These are phyloP conservation scores for Ogataea sp. DNA, from an alignment of 805 yeast species.

Conservation along the genomic window DNA sequence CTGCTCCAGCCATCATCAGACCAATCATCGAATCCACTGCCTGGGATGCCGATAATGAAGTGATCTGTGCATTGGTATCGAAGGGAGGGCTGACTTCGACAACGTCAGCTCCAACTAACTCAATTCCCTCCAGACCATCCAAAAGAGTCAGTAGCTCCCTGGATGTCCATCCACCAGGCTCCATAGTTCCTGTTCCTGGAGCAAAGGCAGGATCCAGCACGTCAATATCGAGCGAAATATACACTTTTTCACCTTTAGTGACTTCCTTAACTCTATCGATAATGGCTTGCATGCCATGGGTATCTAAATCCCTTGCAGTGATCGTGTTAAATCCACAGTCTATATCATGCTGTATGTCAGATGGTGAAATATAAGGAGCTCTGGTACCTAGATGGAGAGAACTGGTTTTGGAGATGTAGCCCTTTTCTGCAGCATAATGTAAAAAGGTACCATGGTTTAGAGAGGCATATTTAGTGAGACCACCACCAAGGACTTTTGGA, in stretches of 20 bases:
- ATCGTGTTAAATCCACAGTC: conserved; percentile 39
- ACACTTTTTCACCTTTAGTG: conserved; percentile 33
- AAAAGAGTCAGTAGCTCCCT: conserved; percentile 54
- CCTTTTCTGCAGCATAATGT: conserved; percentile 64
- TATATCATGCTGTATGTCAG: conserved; percentile 34
- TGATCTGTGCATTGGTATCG: conserved; percentile 51
- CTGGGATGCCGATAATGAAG: conserved; percentile 59
- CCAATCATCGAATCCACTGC: conserved; percentile 45
- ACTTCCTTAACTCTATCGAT: conserved; percentile 25
- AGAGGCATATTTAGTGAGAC: conserved; percentile 45
- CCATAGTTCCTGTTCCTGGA: conserved; percentile 77
- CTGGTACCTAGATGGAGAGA: conserved; percentile 58
- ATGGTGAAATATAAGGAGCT: conserved; percentile 42
- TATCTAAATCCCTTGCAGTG: conserved; percentile 43
- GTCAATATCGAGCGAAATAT: conserved; percentile 45
- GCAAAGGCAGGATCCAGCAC: conserved; percentile 67
- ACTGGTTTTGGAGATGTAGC: conserved; percentile 39
- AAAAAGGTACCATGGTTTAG: conserved; percentile 62
- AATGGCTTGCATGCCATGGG: conserved; percentile 23
- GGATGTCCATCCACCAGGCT: conserved; percentile 65
- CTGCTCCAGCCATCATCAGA: conserved; percentile 36
- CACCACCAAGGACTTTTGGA: conserved; percentile 57
- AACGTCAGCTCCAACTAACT: conserved; percentile 66
- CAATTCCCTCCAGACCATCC: conserved; percentile 51
- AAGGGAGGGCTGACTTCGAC: conserved; percentile 66